Conservation (phyloP, 192 early-diverging fungal genomes). For the Backusella morwellensis region DNA sequence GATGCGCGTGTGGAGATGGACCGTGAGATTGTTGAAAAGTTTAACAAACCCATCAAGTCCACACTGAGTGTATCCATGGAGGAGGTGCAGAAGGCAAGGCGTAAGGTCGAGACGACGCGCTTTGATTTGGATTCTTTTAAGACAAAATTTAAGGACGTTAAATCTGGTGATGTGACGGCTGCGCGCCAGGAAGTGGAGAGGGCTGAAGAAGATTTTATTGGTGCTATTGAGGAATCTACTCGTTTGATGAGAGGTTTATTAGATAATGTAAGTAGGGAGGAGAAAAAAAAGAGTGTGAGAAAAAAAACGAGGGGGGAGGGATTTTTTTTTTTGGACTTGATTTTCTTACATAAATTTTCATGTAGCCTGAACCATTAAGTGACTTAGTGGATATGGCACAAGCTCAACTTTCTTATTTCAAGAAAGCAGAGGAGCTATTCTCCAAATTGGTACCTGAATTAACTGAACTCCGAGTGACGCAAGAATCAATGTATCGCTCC, state of each 20-base stretch:
- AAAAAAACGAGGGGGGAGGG: not conserved
- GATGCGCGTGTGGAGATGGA: conserved; percentile 71
- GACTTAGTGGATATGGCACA: conserved; percentile 78
- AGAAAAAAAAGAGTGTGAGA: no score
- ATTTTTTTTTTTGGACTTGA: not conserved
- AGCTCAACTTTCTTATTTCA: conserved; percentile 80
- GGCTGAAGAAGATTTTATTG: conserved; percentile 91
- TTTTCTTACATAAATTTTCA: conserved; percentile 17
- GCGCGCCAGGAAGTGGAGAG: conserved; percentile 74
- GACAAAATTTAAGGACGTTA: conserved; percentile 65
- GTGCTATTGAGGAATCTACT: conserved; percentile 88
- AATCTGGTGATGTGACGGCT: conserved; percentile 62
- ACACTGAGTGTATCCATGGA: conserved; percentile 69
- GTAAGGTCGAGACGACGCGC: conserved; percentile 72
- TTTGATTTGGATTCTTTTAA: conserved; percentile 83
- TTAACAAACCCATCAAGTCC: conserved; percentile 64
- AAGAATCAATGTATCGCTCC: conserved; percentile 79
- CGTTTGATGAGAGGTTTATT: conserved; percentile 87
- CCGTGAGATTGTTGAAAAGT: conserved; percentile 61
- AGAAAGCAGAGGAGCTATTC: conserved; percentile 65
- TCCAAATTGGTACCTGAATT: conserved; percentile 79
- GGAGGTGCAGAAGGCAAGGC: conserved; percentile 80
- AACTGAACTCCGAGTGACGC: conserved; percentile 87
- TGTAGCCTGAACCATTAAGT: conserved; percentile 64
- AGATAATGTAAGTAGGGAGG: conserved; percentile 49